Conservation (phyloP, 306 rosid genomes). For the Vicia villosa region DNA sequence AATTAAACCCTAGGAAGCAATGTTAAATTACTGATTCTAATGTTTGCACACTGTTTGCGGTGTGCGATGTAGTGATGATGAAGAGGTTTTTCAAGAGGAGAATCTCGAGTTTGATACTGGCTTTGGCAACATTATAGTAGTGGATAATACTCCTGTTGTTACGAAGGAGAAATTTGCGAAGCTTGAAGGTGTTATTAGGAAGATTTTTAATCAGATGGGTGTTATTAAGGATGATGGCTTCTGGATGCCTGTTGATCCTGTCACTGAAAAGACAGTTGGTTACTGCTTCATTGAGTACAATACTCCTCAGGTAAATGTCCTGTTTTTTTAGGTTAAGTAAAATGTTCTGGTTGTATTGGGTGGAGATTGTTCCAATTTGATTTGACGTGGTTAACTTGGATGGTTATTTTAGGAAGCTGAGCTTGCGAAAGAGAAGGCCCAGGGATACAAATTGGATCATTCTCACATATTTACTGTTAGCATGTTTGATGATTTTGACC, state of each 20-base stretch:
- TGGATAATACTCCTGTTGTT: conserved; percentile 77
- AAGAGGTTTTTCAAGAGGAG: conserved; percentile 54
- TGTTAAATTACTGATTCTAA: not conserved
- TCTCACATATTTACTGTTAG: conserved; percentile 73
- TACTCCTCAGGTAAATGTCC: conserved; percentile 65
- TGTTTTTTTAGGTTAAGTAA: not conserved
- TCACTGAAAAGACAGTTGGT: conserved; percentile 58
- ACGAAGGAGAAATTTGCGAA: conserved; percentile 73
- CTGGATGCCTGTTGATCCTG: conserved; percentile 80
- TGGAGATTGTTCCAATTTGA: not conserved
- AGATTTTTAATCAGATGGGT: conserved; percentile 81
- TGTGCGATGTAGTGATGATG: conserved; percentile 61
- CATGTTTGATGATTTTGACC: conserved; percentile 82
- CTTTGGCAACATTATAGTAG: conserved; percentile 68
- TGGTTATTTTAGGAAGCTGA: conserved; percentile 78
- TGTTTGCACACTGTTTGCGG: no score
- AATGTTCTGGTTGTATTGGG: not conserved
- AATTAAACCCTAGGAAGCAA: not conserved
- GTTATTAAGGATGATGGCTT: conserved; percentile 69
- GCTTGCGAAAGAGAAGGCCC: conserved; percentile 84
- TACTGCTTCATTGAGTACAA: conserved; percentile 79
- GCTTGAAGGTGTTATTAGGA: conserved; percentile 67
- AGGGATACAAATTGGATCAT: conserved; percentile 85
- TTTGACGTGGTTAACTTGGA: conserved; percentile 1
- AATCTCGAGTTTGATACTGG: conserved; percentile 68